These are phyloP conservation scores for Agarophyton chilense DNA, from an alignment of 23 red algal species.

Conservation along the genomic window DNA sequence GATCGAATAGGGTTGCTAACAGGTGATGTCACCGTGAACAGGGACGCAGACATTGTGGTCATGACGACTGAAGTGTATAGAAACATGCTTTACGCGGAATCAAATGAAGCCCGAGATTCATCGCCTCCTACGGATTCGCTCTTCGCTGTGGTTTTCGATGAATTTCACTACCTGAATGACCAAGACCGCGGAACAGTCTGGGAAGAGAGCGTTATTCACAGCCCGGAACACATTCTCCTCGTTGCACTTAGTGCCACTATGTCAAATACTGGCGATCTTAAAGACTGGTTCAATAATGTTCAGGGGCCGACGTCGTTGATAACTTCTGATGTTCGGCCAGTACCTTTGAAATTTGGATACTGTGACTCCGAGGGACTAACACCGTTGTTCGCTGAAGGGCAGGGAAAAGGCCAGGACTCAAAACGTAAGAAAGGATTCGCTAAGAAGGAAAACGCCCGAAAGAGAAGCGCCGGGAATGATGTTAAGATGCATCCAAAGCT, in stretches of 20 bases:
- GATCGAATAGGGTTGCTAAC: conserved; percentile 86
- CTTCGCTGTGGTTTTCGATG: conserved; percentile 90
- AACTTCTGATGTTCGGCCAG: conserved; percentile 64
- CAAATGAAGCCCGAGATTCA: conserved; percentile 1
- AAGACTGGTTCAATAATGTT: conserved; percentile 79
- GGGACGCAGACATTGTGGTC: conserved; percentile 84
- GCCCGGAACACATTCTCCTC: conserved; percentile 69
- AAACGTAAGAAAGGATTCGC: conserved; percentile 53
- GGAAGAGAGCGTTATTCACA: conserved; percentile 96
- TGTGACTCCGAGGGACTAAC: conserved; percentile 68
- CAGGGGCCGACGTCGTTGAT: conserved; percentile 85
- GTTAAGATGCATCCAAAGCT: conserved; percentile 68
- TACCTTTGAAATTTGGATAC: conserved; percentile 85
- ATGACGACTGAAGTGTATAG: conserved; percentile 99
- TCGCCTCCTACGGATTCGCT: conserved; percentile 55
- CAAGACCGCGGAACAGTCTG: conserved; percentile 94
- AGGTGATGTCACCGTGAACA: conserved; percentile 83
- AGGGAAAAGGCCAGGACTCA: background rate
- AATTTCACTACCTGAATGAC: conserved; percentile 98
- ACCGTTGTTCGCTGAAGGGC: conserved; percentile 73
- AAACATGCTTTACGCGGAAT: conserved; percentile 93
- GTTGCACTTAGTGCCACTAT: conserved; percentile 96
- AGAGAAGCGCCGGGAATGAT: background rate
- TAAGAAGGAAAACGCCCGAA: conserved; percentile 8
- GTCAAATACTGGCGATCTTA: conserved; percentile 75